Percentiles rank a stretch among this genome's conserved stretches.
Evolutionary conservation across 1,284 basidiomycete species (phyloP).

Genomic region (Ustilago trichophora): DNA sequence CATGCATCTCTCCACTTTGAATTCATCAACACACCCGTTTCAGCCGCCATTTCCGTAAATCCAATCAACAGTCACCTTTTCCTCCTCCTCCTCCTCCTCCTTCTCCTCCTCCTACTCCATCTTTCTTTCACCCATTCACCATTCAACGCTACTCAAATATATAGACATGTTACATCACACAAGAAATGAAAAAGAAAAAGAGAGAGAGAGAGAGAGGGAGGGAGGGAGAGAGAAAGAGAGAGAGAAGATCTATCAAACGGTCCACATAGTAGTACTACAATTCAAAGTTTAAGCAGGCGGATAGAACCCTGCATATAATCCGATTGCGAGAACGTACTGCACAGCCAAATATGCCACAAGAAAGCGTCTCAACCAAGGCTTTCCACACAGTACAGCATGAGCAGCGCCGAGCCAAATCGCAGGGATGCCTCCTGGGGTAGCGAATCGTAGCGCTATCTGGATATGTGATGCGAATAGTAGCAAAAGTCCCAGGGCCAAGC

Average conservation of each 20-base stretch:
- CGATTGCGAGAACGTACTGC: conserved; percentile 78
- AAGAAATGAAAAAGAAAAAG: too few relatives aligned
- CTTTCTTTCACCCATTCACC: neutral
- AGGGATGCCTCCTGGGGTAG: conserved; percentile 76
- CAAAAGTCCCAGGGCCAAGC: conserved; percentile 71
- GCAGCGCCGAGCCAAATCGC: conserved; percentile 81
- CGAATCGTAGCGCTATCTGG: conserved; percentile 86
- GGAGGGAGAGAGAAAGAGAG: too few relatives aligned
- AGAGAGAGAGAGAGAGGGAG: too few relatives aligned
- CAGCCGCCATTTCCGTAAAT: too few relatives aligned
- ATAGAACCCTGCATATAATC: conserved; percentile 85
- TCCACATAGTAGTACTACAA: too few relatives aligned
- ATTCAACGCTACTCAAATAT: too few relatives aligned
- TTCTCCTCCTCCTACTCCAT: neutral
- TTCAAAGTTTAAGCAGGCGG: conserved; percentile 77
- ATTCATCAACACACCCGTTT: too few relatives aligned
- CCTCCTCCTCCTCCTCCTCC: neutral
- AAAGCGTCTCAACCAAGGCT: neutral
- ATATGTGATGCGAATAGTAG: conserved; percentile 85
- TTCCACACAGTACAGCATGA: conserved; percentile 71
- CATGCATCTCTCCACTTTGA: neutral
- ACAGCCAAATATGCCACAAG: conserved; percentile 78
- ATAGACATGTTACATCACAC: too few relatives aligned
- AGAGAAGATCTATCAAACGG: too few relatives aligned
- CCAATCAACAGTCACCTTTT: conserved; percentile 5